Evolutionary conservation across 352 stramenopile species (phyloP).

Genomic region (Phytophthora constricta): DNA sequence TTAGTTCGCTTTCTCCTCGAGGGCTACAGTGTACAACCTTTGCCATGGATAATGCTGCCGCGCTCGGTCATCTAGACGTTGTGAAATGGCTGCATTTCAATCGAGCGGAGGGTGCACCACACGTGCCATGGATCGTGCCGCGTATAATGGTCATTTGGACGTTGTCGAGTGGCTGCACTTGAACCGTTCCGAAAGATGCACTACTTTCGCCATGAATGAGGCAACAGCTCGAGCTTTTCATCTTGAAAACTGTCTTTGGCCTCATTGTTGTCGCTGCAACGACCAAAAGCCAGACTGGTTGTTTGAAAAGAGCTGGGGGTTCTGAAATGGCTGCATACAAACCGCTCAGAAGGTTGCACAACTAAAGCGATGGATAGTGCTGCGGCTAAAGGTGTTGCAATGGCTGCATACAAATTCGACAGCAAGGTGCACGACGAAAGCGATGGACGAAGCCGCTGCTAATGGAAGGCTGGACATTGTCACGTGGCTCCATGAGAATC

Average conservation of each 20-base stretch:
- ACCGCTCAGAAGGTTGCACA: not conserved
- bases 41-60: slow-evolving; percentile 22
- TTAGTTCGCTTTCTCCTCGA: too few species aligned
- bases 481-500: slow-evolving; percentile 5
- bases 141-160: not conserved
- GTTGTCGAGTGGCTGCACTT: slow-evolving; percentile 2
- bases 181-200: slow-evolving; percentile 6
- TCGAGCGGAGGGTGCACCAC: slow-evolving; percentile 16
- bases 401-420: not conserved
- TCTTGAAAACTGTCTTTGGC: not conserved
- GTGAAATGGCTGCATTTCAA: slow-evolving; percentile 22
- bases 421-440: not conserved
- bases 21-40: not conserved
- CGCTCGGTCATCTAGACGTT: slow-evolving; percentile 10
- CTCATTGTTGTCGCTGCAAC: not conserved
- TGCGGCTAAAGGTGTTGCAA: not conserved
- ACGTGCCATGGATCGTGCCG: slow-evolving; percentile 11
- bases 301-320: too few species aligned
- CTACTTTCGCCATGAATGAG: not conserved
- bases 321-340: not conserved
- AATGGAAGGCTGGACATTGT: not conserved
- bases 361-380: not conserved
- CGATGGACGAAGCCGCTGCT: not conserved
- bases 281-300: not conserved
- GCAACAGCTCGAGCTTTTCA: not conserved